phyloP scores from a whole-genome alignment of 345 rosid genomes.

The Citrus mangshanensis region DNA sequence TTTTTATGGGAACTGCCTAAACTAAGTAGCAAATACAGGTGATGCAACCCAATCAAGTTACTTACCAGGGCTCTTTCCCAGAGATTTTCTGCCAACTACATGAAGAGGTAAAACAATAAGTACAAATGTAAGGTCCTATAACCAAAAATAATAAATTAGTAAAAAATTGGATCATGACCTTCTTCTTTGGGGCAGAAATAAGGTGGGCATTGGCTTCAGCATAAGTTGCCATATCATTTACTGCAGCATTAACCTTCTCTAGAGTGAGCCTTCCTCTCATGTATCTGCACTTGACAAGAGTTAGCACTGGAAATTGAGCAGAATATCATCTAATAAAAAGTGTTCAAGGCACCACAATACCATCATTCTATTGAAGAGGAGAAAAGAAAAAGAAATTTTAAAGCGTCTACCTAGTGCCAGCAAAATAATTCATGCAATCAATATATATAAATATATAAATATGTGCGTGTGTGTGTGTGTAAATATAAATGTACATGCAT shows the following conservation, averaged over 20 bases:
- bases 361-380: neutral
- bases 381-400: neutral
- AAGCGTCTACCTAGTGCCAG: neutral
- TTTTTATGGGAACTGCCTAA: neutral
- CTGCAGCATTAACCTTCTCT: constrained; percentile 91
- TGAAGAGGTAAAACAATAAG: constrained; percentile 12
- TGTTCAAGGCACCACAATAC: neutral
- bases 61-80: constrained; percentile 95
- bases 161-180: constrained; percentile 39
- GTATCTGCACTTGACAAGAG: constrained; percentile 42
- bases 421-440: neutral
- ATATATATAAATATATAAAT: neutral
- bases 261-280: constrained; percentile 95
- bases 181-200: constrained; percentile 74
- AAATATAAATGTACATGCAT: neutral
- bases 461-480: too few species aligned
- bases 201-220: constrained; percentile 85
- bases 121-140: constrained; percentile 10
- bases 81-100: constrained; percentile 71
- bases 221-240: constrained; percentile 80
- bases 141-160: neutral
- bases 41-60: constrained; percentile 1
- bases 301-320: constrained; percentile 4
- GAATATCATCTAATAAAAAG: neutral
- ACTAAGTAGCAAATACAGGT: neutral